Conservation (phyloP, 768 basidiomycete genomes). For the Tylopilus cervinicoccineus region DNA sequence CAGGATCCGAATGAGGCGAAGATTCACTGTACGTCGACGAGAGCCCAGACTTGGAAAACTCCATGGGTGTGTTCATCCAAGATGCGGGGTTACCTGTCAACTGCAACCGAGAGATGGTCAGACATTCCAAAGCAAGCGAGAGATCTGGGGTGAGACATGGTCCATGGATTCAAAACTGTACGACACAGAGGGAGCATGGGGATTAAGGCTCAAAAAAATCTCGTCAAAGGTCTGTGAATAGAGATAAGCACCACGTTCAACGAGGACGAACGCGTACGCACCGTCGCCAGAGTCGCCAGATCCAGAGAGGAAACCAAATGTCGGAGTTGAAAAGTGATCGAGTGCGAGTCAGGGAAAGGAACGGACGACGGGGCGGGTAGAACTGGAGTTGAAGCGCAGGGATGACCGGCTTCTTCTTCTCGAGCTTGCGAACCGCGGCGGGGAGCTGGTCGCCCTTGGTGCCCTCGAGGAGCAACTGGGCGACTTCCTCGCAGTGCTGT, state of each 20-base stretch:
- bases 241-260: neutral
- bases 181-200: slow-evolving; percentile 15
- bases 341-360: slow-evolving; percentile 46
- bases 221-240: slow-evolving; percentile 18
- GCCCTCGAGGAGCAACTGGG: slow-evolving; percentile 59
- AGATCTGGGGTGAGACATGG: slow-evolving; percentile 20
- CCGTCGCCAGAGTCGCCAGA: slow-evolving; percentile 13
- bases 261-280: neutral
- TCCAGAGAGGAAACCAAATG: slow-evolving; percentile 24
- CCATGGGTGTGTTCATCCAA: slow-evolving; percentile 14
- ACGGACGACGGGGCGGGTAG: slow-evolving; percentile 55
- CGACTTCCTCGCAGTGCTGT: slow-evolving; percentile 48
- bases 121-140: slow-evolving; percentile 7
- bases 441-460: slow-evolving; percentile 70
- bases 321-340: slow-evolving; percentile 37
- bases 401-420: slow-evolving; percentile 20
- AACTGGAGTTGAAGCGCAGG: slow-evolving; percentile 6
- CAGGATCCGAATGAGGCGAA: slow-evolving; percentile 30
- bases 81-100: neutral
- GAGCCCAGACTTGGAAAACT: slow-evolving; percentile 28
- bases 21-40: slow-evolving; percentile 45
- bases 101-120: slow-evolving; percentile 9
- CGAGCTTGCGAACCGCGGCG: slow-evolving; percentile 53
- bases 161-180: slow-evolving; percentile 27
- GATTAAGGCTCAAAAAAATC: slow-evolving; percentile 22